A percentile compares a stretch with the other conserved stretches of the same genome.
Evolutionary conservation across 768 basidiomycete genomes (phyloP).

Genomic region (Suillus spraguei): DNA sequence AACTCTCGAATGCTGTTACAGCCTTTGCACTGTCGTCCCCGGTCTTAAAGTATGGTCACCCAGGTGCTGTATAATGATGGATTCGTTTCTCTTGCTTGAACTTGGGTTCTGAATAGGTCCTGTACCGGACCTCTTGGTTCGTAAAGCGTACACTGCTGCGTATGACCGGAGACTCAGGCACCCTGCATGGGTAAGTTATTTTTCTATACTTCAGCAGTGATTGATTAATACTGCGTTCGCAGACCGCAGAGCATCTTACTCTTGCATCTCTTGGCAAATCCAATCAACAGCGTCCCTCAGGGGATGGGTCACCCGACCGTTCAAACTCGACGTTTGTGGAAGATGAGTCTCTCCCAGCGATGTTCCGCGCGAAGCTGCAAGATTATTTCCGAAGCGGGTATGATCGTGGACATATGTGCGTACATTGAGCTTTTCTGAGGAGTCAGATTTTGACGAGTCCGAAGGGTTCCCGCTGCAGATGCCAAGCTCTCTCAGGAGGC

Average conservation of each 20-base stretch:
- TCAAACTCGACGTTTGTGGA: constrained; percentile 80
- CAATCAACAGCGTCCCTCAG: constrained; percentile 30
- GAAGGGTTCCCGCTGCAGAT: constrained; percentile 95
- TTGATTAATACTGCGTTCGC: not conserved
- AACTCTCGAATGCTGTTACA: constrained; percentile 37
- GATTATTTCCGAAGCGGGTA: constrained; percentile 95
- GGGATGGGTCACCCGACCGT: constrained; percentile 60
- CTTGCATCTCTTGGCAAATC: constrained; percentile 68
- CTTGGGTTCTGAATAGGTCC: constrained; percentile 61
- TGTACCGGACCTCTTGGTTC: constrained; percentile 73
- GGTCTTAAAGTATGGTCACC: constrained; percentile 79
- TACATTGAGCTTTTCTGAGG: constrained; percentile 12
- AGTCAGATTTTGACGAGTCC: not conserved
- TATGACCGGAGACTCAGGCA: constrained; percentile 92
- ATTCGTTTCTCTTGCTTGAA: constrained; percentile 8
- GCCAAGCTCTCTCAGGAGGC: constrained; percentile 90
- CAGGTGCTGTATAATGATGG: constrained; percentile 43
- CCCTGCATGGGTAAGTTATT: constrained; percentile 81
- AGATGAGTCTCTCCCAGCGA: constrained; percentile 73
- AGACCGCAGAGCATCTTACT: constrained; percentile 97
- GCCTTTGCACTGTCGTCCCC: constrained; percentile 28
- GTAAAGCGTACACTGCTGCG: constrained; percentile 83
- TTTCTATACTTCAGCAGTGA: not conserved
- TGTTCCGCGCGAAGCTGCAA: constrained; percentile 80
- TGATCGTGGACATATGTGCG: constrained; percentile 95